phyloP scores from a whole-genome alignment of 1,284 basidiomycete species.

The Puccinia coronata region DNA sequence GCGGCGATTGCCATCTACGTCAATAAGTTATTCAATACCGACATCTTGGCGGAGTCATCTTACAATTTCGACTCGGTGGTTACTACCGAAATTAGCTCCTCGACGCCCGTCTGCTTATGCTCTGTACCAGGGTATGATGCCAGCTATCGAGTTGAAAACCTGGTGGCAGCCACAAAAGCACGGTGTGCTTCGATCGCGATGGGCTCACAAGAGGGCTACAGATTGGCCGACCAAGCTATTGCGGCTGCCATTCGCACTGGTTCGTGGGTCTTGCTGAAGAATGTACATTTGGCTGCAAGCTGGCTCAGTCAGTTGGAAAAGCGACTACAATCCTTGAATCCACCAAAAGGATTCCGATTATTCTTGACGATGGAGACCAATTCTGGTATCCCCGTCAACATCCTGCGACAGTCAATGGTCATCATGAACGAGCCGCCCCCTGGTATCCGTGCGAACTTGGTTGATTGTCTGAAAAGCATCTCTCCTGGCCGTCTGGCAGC shows the following conservation, averaged over 20 bases:
- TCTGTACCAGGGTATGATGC: slow-evolving; percentile 97
- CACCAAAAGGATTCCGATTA: slow-evolving; percentile 82
- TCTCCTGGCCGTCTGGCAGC: slow-evolving; percentile 67
- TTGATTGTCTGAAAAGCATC: slow-evolving; percentile 83
- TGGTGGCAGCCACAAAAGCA: slow-evolving; percentile 69
- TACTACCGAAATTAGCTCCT: slow-evolving; percentile 72
- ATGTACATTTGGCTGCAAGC: slow-evolving; percentile 79
- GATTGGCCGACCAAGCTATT: slow-evolving; percentile 89
- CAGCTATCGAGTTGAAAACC: slow-evolving; percentile 86
- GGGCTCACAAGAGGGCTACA: slow-evolving; percentile 98
- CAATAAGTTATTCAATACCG: slow-evolving; percentile 72
- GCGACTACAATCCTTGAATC: slow-evolving; percentile 83
- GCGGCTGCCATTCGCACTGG: slow-evolving; percentile 84
- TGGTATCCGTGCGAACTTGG: slow-evolving; percentile 87
- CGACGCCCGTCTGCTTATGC: slow-evolving; percentile 81
- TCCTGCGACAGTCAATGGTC: slow-evolving; percentile 87
- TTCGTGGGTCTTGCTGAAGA: slow-evolving; percentile 91
- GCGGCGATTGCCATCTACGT: slow-evolving; percentile 78
- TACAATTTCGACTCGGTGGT: slow-evolving; percentile 78
- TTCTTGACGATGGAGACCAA: slow-evolving; percentile 97
- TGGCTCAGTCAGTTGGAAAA: slow-evolving; percentile 96
- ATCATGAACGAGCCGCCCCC: slow-evolving; percentile 97
- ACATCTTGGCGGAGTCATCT: slow-evolving; percentile 70
- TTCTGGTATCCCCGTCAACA: slow-evolving; percentile 87
- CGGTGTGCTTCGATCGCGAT: slow-evolving; percentile 86